A percentile compares a stretch with the other conserved stretches of the same genome.
phyloP scores from a whole-genome alignment of 129 eudicot species.

The Flaveria robusta region DNA sequence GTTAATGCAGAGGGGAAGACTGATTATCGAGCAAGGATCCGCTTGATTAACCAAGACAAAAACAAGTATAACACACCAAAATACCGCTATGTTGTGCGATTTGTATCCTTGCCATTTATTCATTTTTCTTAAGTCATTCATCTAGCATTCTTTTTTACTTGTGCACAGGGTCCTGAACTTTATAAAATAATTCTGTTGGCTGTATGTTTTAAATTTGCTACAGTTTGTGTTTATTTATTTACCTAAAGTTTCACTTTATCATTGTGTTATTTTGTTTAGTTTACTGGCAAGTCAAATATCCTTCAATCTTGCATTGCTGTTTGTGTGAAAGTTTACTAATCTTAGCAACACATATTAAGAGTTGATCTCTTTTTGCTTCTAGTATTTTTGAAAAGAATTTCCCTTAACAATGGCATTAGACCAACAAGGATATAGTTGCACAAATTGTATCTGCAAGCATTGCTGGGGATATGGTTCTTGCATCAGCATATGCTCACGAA shows the following conservation, averaged over 20 bases:
- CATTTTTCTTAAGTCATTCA: background rate
- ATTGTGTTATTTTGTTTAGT: too few species aligned
- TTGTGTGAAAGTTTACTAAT: background rate
- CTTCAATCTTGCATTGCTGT: background rate
- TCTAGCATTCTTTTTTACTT: background rate
- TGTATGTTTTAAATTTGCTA: background rate
- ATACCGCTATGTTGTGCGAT: conserved; percentile 57
- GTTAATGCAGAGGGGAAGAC: conserved; percentile 55
- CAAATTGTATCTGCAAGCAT: conserved; percentile 58
- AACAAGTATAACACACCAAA: conserved; percentile 67
- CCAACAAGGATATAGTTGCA: conserved; percentile 55
- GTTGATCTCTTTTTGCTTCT: background rate
- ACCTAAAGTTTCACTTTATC: background rate
- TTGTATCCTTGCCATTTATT: conserved; percentile 39
- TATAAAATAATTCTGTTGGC: too few species aligned
- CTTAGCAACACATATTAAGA: background rate
- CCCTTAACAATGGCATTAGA: conserved; percentile 37
- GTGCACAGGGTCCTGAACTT: background rate
- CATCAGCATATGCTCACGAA: conserved; percentile 56
- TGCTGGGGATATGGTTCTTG: conserved; percentile 63
- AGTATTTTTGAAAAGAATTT: background rate
- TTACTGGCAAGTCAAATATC: background rate
- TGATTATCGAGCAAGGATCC: conserved; percentile 63
- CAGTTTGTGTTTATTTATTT: background rate
- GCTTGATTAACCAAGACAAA: conserved; percentile 60